phyloP scores from a whole-genome alignment of 139 green algal species.

The Auxenochlorella pyrenoidosa region DNA sequence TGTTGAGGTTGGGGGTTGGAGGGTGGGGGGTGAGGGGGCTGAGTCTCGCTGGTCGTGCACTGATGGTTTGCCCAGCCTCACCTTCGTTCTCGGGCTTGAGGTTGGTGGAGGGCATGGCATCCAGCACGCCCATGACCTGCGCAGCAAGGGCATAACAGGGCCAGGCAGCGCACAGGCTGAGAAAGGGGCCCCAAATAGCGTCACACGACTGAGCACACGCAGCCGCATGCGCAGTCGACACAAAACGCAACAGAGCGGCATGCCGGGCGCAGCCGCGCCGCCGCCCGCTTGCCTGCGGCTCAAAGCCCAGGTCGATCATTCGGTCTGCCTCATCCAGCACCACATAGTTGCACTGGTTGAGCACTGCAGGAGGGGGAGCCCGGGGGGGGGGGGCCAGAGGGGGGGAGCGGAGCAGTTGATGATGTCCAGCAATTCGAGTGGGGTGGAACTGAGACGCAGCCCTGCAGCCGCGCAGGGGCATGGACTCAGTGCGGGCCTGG shows the following conservation, averaged over 20 bases:
- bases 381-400: neutral
- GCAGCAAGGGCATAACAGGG: neutral
- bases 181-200: neutral
- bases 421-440: too few species aligned
- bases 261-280: neutral
- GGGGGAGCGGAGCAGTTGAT: too few species aligned
- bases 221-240: too few species aligned
- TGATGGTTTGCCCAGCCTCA: too few species aligned
- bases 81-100: slow-evolving; percentile 95
- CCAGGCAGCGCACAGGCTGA: neutral
- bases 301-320: slow-evolving; percentile 99
- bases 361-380: neutral
- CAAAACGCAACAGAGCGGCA: too few species aligned
- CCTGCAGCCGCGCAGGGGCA: too few species aligned
- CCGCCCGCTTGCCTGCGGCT: slow-evolving; percentile 88
- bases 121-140: slow-evolving; percentile 88
- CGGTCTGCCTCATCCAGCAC: slow-evolving; percentile 98
- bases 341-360: slow-evolving; percentile 98
- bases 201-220: neutral
- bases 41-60: too few species aligned
- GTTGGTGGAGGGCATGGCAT: slow-evolving; percentile 91
- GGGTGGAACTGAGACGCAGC: too few species aligned
- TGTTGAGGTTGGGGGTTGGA: too few species aligned
- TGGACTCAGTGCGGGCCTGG: too few species aligned
- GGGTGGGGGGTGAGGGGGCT: neutral